phyloP scores from a whole-genome alignment of 352 stramenopile species.

The Pythium guiyangense region DNA sequence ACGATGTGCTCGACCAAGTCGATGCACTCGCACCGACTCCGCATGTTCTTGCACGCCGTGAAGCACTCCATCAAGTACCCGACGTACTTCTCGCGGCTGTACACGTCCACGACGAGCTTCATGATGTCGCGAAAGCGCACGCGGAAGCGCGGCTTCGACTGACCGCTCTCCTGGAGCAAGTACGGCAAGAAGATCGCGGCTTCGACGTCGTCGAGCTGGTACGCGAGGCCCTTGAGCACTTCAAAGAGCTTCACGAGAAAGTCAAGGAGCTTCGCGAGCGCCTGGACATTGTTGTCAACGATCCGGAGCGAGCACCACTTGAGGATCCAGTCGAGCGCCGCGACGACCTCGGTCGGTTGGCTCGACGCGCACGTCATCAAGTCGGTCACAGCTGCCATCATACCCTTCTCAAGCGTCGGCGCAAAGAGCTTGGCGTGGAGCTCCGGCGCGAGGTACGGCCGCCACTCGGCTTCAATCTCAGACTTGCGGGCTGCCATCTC shows the following conservation, averaged over 20 bases:
- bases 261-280: slow-evolving; percentile 75
- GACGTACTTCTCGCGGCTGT: slow-evolving; percentile 73
- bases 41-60: slow-evolving; percentile 82
- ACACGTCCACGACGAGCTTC: slow-evolving; percentile 75
- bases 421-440: slow-evolving; percentile 82
- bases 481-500: slow-evolving; percentile 67
- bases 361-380: slow-evolving; percentile 58
- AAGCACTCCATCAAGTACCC: slow-evolving; percentile 79
- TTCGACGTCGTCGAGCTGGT: slow-evolving; percentile 80
- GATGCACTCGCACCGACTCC: slow-evolving; percentile 82
- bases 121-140: slow-evolving; percentile 84
- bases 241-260: slow-evolving; percentile 80
- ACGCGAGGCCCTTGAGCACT: slow-evolving; percentile 57
- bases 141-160: slow-evolving; percentile 80
- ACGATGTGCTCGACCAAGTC: slow-evolving; percentile 80
- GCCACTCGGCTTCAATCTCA: slow-evolving; percentile 78
- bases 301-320: slow-evolving; percentile 86
- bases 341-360: slow-evolving; percentile 63
- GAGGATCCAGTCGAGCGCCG: slow-evolving; percentile 68
- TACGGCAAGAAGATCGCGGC: slow-evolving; percentile 78
- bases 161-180: slow-evolving; percentile 79
- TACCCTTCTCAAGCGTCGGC: slow-evolving; percentile 72
- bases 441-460: slow-evolving; percentile 55
- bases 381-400: slow-evolving; percentile 75
- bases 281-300: slow-evolving; percentile 88